These are phyloP conservation scores for Capronia coronata DNA, from an alignment of 2,329 filamentous ascomycete genomes.

Conservation along the genomic window DNA sequence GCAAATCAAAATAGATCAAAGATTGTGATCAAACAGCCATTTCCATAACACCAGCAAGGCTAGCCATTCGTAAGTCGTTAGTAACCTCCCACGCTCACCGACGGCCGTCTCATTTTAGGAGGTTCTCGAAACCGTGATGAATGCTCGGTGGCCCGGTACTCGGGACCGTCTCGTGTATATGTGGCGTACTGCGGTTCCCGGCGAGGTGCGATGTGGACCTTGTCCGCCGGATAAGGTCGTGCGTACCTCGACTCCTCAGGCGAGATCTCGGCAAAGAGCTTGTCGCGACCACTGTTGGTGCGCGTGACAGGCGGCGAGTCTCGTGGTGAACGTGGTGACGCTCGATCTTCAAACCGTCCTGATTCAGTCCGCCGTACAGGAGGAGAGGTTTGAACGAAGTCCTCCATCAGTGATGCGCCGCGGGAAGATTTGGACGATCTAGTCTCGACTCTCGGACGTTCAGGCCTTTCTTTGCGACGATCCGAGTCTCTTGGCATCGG, in stretches of 20 bases:
- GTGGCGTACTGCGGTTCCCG: slow-evolving; percentile 16
- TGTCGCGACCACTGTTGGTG: slow-evolving; percentile 22
- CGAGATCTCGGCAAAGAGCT: slow-evolving; percentile 18
- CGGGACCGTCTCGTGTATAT: slow-evolving; percentile 8
- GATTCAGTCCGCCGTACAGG: slow-evolving; percentile 18
- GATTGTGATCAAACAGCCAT: slow-evolving; percentile 2
- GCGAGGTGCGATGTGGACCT: slow-evolving; percentile 16
- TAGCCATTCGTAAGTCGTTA: slow-evolving; percentile 1
- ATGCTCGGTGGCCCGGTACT: slow-evolving; percentile 15
- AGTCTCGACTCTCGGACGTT: slow-evolving; percentile 19
- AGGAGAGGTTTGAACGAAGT: slow-evolving; percentile 6
- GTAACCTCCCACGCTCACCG: slow-evolving; percentile 18
- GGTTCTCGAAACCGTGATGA: slow-evolving; percentile 15
- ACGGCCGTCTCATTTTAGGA: slow-evolving; percentile 18
- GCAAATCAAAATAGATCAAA: background rate
- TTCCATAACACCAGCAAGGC: background rate
- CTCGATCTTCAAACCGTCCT: slow-evolving; percentile 15
- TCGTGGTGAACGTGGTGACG: slow-evolving; percentile 20
- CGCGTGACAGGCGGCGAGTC: slow-evolving; percentile 19
- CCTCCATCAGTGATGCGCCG: slow-evolving; percentile 16
- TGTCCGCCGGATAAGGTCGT: slow-evolving; percentile 17
- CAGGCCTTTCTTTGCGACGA: slow-evolving; percentile 19
- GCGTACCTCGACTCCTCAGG: slow-evolving; percentile 20
- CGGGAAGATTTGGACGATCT: slow-evolving; percentile 18
- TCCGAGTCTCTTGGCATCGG: slow-evolving; percentile 15